Base-by-base conservation (phyloP, 2,329 filamentous ascomycete species). In the Microcyclospora pomicola region DNA sequence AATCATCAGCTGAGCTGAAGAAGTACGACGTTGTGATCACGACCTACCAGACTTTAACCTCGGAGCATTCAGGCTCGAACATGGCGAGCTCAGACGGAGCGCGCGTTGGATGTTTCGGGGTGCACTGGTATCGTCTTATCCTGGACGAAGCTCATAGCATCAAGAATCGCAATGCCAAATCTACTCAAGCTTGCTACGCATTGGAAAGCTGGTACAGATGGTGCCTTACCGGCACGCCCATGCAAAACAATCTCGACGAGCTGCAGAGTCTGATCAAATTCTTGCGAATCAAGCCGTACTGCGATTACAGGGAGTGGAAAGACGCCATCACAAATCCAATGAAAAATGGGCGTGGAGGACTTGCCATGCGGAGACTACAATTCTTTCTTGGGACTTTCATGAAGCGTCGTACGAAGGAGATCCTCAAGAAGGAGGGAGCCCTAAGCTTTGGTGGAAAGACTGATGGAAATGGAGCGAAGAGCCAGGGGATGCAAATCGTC, bases 201-300 rank as follows among this genome's bases (percentile, higher is more conserved):
- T 63, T 98, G 27, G 70, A 80, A 24, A 79, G 84, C 14, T 81
- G 91, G 57, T 96, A 94, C 53, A 73, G 91, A 43, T 98, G 91
- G 91, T 96, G 91, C 55, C 64, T 98, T 44, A 94, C 87, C 0
- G 91, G 91, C 37, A 98, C 91, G 1, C 91, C 91, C 0, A 86
- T 98, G 80, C 91, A 98, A 57, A 98, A 98, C 62, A 96, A 94
- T 51, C 73, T 98, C 5, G 91, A 98, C 48, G 91, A 98, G 60
- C 66, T 98, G 36, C 91, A 98, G 56, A 93, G 85, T 48, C 65
- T 98, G 38, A 84, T 98, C 58, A 83, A 80, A 44, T 98, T 98
- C 59, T 69, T 98, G 29, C 78, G 83, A 12, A 94, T 98, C 55
- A 81, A 82, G 49, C 91, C 91, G 1, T 96, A 91, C 54, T 80